Percentiles rank a stretch among this genome's conserved stretches.
phyloP scores from a whole-genome alignment of 2,329 filamentous ascomycete species.

The Microsporum canis region DNA sequence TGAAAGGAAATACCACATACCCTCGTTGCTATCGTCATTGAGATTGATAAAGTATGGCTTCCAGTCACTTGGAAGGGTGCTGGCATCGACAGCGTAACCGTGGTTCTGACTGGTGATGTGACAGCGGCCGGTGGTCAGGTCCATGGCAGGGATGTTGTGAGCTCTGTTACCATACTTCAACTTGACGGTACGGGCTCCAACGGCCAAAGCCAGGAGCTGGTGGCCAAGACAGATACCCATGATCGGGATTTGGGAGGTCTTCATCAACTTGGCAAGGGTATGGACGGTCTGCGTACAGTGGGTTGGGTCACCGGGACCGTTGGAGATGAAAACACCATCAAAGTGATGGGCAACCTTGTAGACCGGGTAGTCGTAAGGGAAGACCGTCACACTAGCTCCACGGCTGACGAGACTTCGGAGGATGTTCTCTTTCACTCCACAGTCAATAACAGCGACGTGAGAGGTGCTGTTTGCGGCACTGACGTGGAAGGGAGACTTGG shows the following conservation, averaged over 20 bases:
- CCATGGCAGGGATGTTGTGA: conserved; percentile 93
- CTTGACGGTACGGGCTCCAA: conserved; percentile 85
- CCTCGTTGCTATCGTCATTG: conserved; percentile 95
- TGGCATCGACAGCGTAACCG: conserved; percentile 85
- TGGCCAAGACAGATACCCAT: conserved; percentile 98
- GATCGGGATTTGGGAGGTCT: conserved; percentile 78
- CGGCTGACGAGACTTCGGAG: conserved; percentile 85
- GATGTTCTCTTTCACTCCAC: conserved; percentile 99
- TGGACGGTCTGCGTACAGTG: conserved; percentile 92
- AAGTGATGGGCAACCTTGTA: conserved; percentile 98
- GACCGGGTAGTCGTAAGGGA: conserved; percentile 94
- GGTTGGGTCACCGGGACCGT: conserved; percentile 93
- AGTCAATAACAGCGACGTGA: conserved; percentile 92
- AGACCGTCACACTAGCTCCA: conserved; percentile 82
- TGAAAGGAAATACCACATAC: conserved; percentile 26
- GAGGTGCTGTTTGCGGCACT: conserved; percentile 70
- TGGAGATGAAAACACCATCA: conserved; percentile 97
- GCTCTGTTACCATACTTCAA: conserved; percentile 98
- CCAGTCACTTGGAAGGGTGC: conserved; percentile 73
- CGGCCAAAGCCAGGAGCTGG: conserved; percentile 82
- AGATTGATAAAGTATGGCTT: conserved; percentile 98
- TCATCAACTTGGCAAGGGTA: conserved; percentile 83
- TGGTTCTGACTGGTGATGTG: conserved; percentile 99
- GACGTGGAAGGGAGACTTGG: conserved; percentile 95
- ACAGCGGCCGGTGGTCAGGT: conserved; percentile 90